Evolutionary conservation across 176 grass and related monocot species (phyloP), one percentile per base, ranked within the genome.

Genomic region (Cenchrus purpureus): DNA sequence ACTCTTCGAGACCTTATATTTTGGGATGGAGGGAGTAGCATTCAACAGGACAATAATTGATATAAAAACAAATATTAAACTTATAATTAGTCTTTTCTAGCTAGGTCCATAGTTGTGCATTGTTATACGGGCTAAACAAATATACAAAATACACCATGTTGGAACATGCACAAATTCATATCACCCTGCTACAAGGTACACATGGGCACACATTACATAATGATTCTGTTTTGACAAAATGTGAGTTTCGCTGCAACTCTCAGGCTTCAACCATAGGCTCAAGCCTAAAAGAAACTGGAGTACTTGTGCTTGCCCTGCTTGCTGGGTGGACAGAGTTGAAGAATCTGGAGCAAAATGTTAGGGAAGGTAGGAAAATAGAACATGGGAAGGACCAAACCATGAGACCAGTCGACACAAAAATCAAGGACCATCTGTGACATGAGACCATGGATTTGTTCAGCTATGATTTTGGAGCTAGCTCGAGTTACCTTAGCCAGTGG

Each of bases 371-470:
- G 3, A 44, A 56, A 31, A 48, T 9, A 3, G 44, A 68, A 2
- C 54, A 32, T 2, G 31, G 22, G 31, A 11, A 50, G 9, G 70
- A 56, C 14, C 31, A 40, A 29, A 34, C 7, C 13, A 57, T 0
- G 8, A 20, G 0, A 49, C 10, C 46, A 79, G 12, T 77, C 48
- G 1, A 42, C 28, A 71, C 1, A 67, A 37, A 62, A 71, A 19
- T 8, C 11, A 50, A 15, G n/a, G 20, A 22, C 73, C 40, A 96
- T 94, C 90, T 99, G 97, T 45, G 97, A 96, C 97, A 99, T 99
- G 70, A 99, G 97, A 67, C 93, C 97, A 84, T 99, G 97, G 78
- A 99, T 94, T 81, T 99, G 97, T 70, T 99, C 97, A 9, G 94
- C 91, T 13, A 90, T 96, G 53, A 99, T 99, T 82, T 96, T 99